Evolutionary conservation across 148 eudicot genomes (phyloP).

Genomic region (Dianthus caryophyllus): DNA sequence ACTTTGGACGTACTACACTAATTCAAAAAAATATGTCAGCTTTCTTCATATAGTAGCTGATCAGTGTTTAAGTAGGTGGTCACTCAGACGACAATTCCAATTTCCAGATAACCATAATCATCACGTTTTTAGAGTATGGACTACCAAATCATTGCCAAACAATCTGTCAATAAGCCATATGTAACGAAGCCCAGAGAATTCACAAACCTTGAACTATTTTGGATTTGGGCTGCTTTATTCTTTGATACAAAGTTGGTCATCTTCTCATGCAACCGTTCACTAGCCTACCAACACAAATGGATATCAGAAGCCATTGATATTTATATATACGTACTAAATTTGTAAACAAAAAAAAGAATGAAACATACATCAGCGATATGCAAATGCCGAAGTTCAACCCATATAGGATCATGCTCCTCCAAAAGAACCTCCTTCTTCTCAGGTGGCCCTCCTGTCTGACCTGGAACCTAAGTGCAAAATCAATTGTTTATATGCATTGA

Average conservation of each 20-base stretch:
- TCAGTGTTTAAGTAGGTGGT: no score
- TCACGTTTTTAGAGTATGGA: not conserved
- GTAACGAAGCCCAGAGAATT: slow-evolving; percentile 4
- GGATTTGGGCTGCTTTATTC: slow-evolving; percentile 91
- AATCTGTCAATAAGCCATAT: slow-evolving; percentile 5
- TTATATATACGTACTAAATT: slow-evolving; percentile 13
- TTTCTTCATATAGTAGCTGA: not conserved
- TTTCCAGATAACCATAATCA: not conserved
- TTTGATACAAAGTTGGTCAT: slow-evolving; percentile 81
- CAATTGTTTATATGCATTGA: slow-evolving; percentile 8
- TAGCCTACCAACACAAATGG: slow-evolving; percentile 60
- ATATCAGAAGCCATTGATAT: slow-evolving; percentile 24
- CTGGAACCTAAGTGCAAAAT: slow-evolving; percentile 49
- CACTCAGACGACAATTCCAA: no score
- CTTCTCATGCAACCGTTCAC: slow-evolving; percentile 86
- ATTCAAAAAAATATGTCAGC: not conserved
- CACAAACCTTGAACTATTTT: slow-evolving; percentile 76
- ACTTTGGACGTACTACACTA: not conserved
- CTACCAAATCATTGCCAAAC: not conserved
- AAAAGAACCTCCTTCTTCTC: slow-evolving; percentile 92
- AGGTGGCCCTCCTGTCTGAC: slow-evolving; percentile 66
- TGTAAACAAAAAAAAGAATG: slow-evolving; percentile 20
- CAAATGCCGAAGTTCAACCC: slow-evolving; percentile 94
- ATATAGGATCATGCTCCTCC: slow-evolving; percentile 96
- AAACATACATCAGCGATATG: slow-evolving; percentile 92